Base-by-base conservation (phyloP, 352 stramenopile species). In the Achlya hypogyna region DNA sequence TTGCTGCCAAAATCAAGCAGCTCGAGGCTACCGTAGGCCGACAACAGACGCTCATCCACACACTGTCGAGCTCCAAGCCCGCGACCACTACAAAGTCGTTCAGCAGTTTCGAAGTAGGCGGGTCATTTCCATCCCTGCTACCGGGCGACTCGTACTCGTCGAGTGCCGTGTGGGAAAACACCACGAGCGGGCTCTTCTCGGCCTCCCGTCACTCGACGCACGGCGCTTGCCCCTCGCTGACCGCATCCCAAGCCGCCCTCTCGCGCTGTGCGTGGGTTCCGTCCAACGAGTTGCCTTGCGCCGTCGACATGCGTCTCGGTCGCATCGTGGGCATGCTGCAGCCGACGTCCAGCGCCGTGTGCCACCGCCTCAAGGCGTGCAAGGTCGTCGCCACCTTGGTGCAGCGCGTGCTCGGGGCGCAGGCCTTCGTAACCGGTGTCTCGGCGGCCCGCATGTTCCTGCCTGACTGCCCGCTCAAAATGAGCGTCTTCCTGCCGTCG, bases 401-500 rank as follows among this genome's bases (percentile, higher is more conserved):
- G 4, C 77, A 78, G 63, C 60, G 65, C 14, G 64, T 72, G 10
- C 73, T 75, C 16, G 72, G 69, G 20, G 69, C 72, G 22, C 72
- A 78, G 51, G 73, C 69, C 52, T 78, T 76, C 49, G 69, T 71
- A 5, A 63, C 78, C 8, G 65, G 68, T 9, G 68, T 71, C 20
- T 78, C 73, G 51, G 74, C 74, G 9, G 51, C 77, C n/a, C 66
- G 70, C 29, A 69, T 69, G 14, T 79, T 76, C 54, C 56, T 79
- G 18, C 74, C 74, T 10, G 73, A 79, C 62, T 70, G 73, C 45
- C 64, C 69, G 54, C 40, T 75, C 28, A 53, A 59, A 29, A 56
- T 79, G 16, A 69, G 62, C 22, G 72, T 72, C 3, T 79, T 79
- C 53, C 53, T 79, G 12, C 71, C 71, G 32, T 51, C 67, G 10